These are phyloP conservation scores for Paxillus rubicundulus DNA, from an alignment of 768 basidiomycete genomes.

Conservation along the genomic window DNA sequence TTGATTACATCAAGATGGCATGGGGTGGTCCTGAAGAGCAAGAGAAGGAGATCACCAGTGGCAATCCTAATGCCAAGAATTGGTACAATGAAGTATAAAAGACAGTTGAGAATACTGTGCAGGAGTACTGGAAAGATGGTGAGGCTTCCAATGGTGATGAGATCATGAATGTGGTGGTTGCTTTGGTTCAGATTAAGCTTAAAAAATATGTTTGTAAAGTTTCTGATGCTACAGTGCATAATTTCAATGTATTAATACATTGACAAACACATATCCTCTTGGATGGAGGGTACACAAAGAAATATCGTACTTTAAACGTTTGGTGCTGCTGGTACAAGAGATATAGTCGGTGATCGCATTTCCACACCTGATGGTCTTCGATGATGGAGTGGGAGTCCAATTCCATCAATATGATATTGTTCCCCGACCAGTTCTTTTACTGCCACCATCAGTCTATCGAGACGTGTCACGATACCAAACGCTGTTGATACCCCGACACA, in stretches of 20 bases:
- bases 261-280: not conserved
- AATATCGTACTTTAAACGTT: not conserved
- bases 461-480: conserved; percentile 63
- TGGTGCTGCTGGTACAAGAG: conserved; percentile 3
- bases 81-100: conserved; percentile 8
- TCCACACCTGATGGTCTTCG: conserved; percentile 26
- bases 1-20: too few relatives aligned
- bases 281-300: not conserved
- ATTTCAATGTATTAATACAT: too few relatives aligned
- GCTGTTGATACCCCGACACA: conserved; percentile 72
- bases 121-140: too few relatives aligned
- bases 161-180: too few relatives aligned
- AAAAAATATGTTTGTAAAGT: too few relatives aligned
- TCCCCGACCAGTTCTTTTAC: conserved; percentile 86
- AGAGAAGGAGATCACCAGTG: too few relatives aligned
- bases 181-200: too few relatives aligned
- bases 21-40: too few relatives aligned
- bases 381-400: conserved; percentile 38
- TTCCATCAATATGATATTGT: conserved; percentile 79
- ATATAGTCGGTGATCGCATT: conserved; percentile 31
- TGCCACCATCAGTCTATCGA: conserved; percentile 78
- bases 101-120: conserved; percentile 3
- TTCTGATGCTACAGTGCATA: too few relatives aligned
- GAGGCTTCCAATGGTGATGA: too few relatives aligned
- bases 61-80: too few relatives aligned